These are phyloP conservation scores for Coemansia sp. DNA, from an alignment of 192 early-diverging fungal genomes.

Conservation along the genomic window DNA sequence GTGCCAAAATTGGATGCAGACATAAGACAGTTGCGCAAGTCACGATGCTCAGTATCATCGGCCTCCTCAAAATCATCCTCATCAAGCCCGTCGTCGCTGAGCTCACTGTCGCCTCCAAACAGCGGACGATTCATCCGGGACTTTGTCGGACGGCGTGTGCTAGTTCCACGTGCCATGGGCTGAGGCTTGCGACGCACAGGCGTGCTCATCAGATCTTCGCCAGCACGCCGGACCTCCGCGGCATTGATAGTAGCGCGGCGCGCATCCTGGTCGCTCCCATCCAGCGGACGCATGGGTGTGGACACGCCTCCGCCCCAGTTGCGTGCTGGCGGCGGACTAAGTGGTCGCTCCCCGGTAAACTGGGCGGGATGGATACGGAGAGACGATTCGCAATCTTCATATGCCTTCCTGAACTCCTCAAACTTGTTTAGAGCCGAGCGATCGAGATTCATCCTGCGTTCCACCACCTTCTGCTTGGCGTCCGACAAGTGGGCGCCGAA, in stretches of 20 bases:
- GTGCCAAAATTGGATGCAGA: constrained; percentile 45
- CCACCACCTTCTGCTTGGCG: constrained; percentile 23
- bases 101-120: constrained; percentile 41
- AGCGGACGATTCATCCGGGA: constrained; percentile 27
- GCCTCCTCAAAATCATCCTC: constrained; percentile 27
- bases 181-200: constrained; percentile 33
- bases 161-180: constrained; percentile 26
- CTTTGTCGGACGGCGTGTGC: constrained; percentile 34
- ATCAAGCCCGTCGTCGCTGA: constrained; percentile 28
- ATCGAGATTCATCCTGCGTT: constrained; percentile 22
- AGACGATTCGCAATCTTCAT: constrained; percentile 50
- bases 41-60: constrained; percentile 29
- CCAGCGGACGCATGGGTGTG: constrained; percentile 33
- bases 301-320: constrained; percentile 20
- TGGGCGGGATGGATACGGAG: constrained; percentile 41
- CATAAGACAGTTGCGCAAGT: constrained; percentile 43
- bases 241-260: constrained; percentile 24
- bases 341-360: constrained; percentile 47
- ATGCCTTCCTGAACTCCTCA: constrained; percentile 46
- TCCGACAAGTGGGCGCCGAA: constrained; percentile 25
- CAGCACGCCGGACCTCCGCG: constrained; percentile 43
- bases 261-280: constrained; percentile 28
- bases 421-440: constrained; percentile 40
- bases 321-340: constrained; percentile 43
- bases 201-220: constrained; percentile 51